These are phyloP conservation scores for Plasmodium knowlesi DNA, from an alignment of 169 alveolate species.

Conservation along the genomic window DNA sequence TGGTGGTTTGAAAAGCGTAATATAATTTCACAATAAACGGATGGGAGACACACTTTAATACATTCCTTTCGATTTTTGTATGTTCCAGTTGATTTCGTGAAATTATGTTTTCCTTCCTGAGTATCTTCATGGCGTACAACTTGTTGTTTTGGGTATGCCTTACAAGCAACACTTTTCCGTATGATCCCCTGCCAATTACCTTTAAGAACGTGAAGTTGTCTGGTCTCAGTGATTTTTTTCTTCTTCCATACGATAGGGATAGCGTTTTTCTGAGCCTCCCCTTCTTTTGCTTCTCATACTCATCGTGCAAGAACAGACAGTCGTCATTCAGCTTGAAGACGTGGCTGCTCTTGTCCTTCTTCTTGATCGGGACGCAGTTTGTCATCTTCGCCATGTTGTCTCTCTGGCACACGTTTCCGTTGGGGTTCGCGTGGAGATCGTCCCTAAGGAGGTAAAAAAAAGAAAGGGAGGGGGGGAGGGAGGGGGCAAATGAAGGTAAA, in stretches of 20 bases:
- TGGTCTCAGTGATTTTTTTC: conserved; percentile 36
- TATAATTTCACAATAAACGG: conserved; percentile 86
- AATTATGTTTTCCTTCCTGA: conserved; percentile 80
- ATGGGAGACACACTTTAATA: conserved; percentile 78
- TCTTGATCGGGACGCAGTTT: not conserved
- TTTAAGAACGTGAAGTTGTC: conserved; percentile 90
- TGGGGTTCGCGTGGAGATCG: not conserved
- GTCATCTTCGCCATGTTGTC: not conserved
- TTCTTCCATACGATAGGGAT: conserved; percentile 39
- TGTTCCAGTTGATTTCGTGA: conserved; percentile 80
- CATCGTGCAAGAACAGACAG: conserved; percentile 38
- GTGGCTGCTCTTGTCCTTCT: not conserved
- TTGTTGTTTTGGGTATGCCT: conserved; percentile 27
- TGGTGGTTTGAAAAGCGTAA: conserved; percentile 84
- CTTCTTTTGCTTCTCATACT: conserved; percentile 19
- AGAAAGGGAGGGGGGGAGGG: not conserved
- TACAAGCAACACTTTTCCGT: conserved; percentile 91
- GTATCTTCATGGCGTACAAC: conserved; percentile 80
- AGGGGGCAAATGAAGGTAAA: too few species aligned
- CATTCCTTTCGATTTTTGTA: conserved; percentile 77
- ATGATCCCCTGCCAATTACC: conserved; percentile 93
- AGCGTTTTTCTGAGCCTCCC: conserved; percentile 10
- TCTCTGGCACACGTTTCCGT: not conserved
- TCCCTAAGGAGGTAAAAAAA: not conserved
- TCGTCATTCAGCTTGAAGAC: conserved; percentile 6